Evolutionary conservation across 345 rosid species (phyloP), one percentile per base, ranked within the genome.

Genomic region (Corymbia maculata): DNA sequence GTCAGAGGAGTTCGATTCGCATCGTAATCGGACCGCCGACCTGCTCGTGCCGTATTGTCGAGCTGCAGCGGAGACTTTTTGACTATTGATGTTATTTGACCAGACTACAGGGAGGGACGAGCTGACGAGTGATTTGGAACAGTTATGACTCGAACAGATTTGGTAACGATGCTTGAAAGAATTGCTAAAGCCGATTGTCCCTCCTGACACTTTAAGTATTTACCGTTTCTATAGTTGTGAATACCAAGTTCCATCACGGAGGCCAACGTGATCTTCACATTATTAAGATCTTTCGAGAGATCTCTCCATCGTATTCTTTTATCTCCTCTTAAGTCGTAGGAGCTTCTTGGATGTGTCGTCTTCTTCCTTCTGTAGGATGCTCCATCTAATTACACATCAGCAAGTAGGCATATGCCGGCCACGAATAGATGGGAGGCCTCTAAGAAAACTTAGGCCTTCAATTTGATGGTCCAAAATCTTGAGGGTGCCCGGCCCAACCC

Each of bases 71-170:
- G 22, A 32, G 42, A 32, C 19, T 32, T 32, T 9, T 4, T 2
- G 22, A 32, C 21, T 8, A 19, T 4, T 17, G 4, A 32, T 30
- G 4, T 17, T 17, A 1, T 32, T 8, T 2, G 12, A 70, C 16
- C 2, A 36, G 12, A 32, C 13, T 16, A 0, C 10, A 68, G 75
- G 16, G 13, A 68, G 75, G 16, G 13, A 32, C 19, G 2, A 9
- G 11, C 2, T 36, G 42, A 36, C 0, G 2, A 8, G 26, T 9
- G 82, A 36, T 17, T 70, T 2, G 1, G 0, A 68, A 32, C 3
- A 4, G 3, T 32, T 9, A 57, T 9, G 64, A 4, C 5, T 32
- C 6, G 2, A 17, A 16, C 0, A 32, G 13, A 32, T 70, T 32
- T 66, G 3, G 6, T 7, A 30, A 0, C 9, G 17, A 66, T 2